These are phyloP conservation scores for Symbiodinium natans DNA, from an alignment of 73 alveolate species.

Conservation along the genomic window DNA sequence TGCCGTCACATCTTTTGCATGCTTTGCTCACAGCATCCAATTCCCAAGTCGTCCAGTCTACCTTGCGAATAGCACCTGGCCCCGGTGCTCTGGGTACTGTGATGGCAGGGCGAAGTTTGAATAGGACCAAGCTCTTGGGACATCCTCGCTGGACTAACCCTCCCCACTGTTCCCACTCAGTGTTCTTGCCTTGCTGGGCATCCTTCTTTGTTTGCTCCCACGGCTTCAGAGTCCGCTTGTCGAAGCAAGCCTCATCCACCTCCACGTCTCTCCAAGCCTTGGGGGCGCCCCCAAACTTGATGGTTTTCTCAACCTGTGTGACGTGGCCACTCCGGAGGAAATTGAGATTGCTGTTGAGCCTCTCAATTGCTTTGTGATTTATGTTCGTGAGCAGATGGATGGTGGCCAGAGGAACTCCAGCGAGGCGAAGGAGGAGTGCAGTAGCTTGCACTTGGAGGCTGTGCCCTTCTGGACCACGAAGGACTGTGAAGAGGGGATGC, in stretches of 20 bases:
- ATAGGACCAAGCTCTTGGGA: background rate
- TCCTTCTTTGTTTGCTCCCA: background rate
- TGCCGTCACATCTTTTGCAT: too few species aligned
- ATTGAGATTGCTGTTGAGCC: background rate
- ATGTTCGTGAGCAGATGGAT: background rate
- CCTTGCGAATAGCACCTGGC: too few species aligned
- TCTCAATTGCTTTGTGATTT: constrained; percentile 29
- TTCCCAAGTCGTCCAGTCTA: too few species aligned
- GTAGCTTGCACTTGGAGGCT: too few species aligned
- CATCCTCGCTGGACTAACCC: constrained; percentile 24
- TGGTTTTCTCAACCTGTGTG: background rate
- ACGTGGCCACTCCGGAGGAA: background rate
- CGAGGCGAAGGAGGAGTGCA: too few species aligned
- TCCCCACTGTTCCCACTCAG: constrained; percentile 22
- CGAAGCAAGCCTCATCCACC: too few species aligned
- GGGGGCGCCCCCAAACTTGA: background rate
- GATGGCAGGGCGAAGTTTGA: too few species aligned
- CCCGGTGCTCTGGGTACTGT: too few species aligned
- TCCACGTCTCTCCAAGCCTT: background rate
- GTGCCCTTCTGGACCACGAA: too few species aligned
- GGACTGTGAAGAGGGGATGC: too few species aligned
- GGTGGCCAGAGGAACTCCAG: background rate
- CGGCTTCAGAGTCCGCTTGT: background rate
- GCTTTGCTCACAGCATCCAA: too few species aligned
- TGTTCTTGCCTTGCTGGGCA: background rate